Percentiles rank a stretch among this genome's conserved stretches.
Evolutionary conservation across 2,329 filamentous ascomycete species (phyloP).

Genomic region (Trichoderma aggressivum): DNA sequence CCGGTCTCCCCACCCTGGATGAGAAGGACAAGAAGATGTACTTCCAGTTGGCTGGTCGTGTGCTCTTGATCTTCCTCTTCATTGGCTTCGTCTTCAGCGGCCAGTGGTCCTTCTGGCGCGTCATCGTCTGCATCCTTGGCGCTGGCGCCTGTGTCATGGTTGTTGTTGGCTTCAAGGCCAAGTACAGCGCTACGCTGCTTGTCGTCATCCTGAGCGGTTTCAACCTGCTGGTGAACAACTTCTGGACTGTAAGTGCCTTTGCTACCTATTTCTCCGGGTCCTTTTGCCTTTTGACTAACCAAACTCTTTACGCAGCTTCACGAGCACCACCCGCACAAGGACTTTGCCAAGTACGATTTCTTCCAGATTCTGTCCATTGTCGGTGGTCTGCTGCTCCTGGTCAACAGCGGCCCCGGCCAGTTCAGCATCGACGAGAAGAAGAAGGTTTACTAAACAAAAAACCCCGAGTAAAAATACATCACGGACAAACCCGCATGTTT

Average conservation of each 20-base stretch:
- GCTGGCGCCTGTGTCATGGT: constrained; percentile 96
- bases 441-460: constrained; percentile 79
- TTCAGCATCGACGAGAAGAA: constrained; percentile 99
- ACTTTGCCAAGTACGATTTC: constrained; percentile 99
- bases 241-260: constrained; percentile 80
- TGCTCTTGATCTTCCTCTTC: constrained; percentile 96
- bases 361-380: constrained; percentile 99
- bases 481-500: constrained; percentile 3
- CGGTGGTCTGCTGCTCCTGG: constrained; percentile 88
- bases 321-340: constrained; percentile 97
- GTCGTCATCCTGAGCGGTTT: constrained; percentile 95
- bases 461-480: background rate
- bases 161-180: constrained; percentile 98
- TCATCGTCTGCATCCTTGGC: constrained; percentile 79
- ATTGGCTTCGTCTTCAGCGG: constrained; percentile 94
- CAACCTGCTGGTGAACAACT: constrained; percentile 98
- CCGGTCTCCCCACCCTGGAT: constrained; percentile 87
- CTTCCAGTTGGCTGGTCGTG: constrained; percentile 94
- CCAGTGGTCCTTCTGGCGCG: constrained; percentile 84
- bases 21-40: constrained; percentile 99
- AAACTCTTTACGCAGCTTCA: constrained; percentile 62
- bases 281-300: background rate
- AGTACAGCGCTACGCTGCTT: constrained; percentile 94
- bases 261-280: background rate
- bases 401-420: constrained; percentile 97